These are phyloP conservation scores for Vitis labrusca DNA, from an alignment of 164 flowering plant genomes.

Conservation along the genomic window DNA sequence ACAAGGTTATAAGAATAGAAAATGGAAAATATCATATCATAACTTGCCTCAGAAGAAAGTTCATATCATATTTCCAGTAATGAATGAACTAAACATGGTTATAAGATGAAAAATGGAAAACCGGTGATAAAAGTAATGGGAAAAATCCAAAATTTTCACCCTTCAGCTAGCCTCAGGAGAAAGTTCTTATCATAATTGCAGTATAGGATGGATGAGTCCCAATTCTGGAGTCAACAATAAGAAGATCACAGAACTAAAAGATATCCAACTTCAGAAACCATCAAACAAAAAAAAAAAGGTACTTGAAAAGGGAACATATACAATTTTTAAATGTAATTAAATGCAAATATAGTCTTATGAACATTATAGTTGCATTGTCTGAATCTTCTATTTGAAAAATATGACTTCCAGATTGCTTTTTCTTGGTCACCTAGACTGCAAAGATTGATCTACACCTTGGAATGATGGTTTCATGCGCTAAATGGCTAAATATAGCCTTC, in stretches of 20 bases:
- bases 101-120: too few relatives aligned
- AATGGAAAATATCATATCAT: too few relatives aligned
- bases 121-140: too few relatives aligned
- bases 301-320: background rate
- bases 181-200: too few relatives aligned
- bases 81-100: too few relatives aligned
- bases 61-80: too few relatives aligned
- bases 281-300: background rate
- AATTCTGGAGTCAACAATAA: background rate
- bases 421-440: too few relatives aligned
- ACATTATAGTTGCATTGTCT: background rate
- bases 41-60: too few relatives aligned
- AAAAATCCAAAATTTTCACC: too few relatives aligned
- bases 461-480: background rate
- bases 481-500: background rate
- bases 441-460: background rate
- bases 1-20: too few relatives aligned
- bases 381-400: background rate
- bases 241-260: background rate
- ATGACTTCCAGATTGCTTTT: background rate
- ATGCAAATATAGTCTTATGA: background rate
- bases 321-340: background rate
- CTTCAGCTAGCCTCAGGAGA: too few relatives aligned
- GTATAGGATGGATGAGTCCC: too few relatives aligned
- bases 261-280: background rate